phyloP scores from a whole-genome alignment of 73 alveolate species.

The Breviolum minutum region DNA sequence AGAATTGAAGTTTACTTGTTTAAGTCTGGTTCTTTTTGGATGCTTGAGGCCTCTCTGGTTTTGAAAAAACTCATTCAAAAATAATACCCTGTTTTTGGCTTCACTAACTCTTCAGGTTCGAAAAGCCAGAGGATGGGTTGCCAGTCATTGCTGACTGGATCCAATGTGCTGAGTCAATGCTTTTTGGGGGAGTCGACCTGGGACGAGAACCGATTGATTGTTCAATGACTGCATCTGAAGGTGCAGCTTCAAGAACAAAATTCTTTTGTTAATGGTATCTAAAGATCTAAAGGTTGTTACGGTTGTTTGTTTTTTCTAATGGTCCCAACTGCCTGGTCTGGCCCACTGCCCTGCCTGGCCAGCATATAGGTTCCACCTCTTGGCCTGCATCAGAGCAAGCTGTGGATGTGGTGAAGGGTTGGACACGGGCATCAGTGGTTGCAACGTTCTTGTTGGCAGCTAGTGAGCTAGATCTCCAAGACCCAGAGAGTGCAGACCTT shows the following conservation, averaged over 20 bases:
- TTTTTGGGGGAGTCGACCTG: constrained; percentile 13
- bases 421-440: constrained; percentile 10
- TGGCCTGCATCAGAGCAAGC: not conserved
- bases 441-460: not conserved
- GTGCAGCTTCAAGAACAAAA: not conserved
- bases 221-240: not conserved
- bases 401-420: constrained; percentile 16
- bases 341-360: not conserved
- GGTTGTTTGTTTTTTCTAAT: not conserved
- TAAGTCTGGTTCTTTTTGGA: not conserved
- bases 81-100: not conserved
- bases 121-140: constrained; percentile 25
- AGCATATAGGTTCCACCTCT: not conserved
- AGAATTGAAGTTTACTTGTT: not conserved
- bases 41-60: not conserved
- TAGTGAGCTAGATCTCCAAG: not conserved
- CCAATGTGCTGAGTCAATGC: not conserved
- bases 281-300: no score
- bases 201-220: not conserved
- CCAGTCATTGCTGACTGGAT: constrained; percentile 17
- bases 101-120: not conserved
- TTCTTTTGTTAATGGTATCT: not conserved
- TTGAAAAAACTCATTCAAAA: not conserved
- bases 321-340: not conserved
- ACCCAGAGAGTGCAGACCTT: not conserved